A percentile compares a stretch with the other conserved stretches of the same genome.
These are phyloP conservation scores for Solanum chacoense DNA, from an alignment of 305 asterid species.

Conservation along the genomic window DNA sequence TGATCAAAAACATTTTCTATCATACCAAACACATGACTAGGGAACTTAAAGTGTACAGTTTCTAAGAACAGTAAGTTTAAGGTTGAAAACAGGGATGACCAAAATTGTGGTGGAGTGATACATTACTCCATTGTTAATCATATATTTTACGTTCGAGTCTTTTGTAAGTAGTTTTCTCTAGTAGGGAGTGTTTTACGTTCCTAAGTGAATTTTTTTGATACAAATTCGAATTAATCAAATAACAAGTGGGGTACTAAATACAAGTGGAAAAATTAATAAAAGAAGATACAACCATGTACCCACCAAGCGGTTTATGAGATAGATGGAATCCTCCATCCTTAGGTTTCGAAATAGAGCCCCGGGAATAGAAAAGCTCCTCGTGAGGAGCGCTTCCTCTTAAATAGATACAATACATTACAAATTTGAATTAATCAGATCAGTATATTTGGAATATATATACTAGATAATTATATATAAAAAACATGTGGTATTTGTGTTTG, in stretches of 20 bases:
- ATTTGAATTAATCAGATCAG: neutral
- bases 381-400: neutral
- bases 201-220: neutral
- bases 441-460: neutral
- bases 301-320: neutral
- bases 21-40: neutral
- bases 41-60: neutral
- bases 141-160: no score
- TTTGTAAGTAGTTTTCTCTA: neutral
- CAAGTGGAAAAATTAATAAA: neutral
- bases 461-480: neutral
- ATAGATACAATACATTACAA: neutral
- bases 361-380: neutral
- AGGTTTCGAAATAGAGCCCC: neutral
- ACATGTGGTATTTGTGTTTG: neutral
- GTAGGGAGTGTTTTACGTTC: neutral
- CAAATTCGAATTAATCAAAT: neutral
- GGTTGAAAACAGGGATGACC: neutral
- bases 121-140: neutral
- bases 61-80: neutral
- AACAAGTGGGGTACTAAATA: neutral
- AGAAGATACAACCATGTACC: neutral
- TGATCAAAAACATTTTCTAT: neutral
- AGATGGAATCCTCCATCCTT: neutral
- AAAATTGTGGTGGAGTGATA: neutral